Conservation (phyloP, 208 protist species). For the Endotrypanum monterogeii region DNA sequence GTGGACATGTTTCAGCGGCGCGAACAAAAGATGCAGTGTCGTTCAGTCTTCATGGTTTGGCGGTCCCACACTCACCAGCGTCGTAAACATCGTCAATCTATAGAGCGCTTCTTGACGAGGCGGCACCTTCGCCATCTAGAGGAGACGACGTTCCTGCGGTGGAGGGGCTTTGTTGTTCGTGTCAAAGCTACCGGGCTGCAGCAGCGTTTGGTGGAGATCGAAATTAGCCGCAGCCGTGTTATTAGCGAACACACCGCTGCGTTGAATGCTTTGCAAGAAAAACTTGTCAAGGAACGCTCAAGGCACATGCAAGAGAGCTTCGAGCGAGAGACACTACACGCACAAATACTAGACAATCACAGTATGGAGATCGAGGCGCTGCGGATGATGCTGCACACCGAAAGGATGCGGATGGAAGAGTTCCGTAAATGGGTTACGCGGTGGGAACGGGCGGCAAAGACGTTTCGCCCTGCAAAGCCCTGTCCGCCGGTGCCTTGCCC, state of each 20-base stretch:
- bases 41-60: constrained; percentile 57
- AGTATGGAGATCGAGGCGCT: constrained; percentile 52
- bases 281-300: constrained; percentile 18
- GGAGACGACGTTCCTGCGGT: constrained; percentile 70
- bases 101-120: constrained; percentile 39
- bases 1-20: constrained; percentile 49
- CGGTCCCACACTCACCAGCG: constrained; percentile 32
- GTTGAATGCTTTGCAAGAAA: constrained; percentile 21
- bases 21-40: constrained; percentile 33
- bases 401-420: constrained; percentile 25
- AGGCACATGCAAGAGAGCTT: constrained; percentile 21
- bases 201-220: constrained; percentile 34
- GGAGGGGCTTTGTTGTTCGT: constrained; percentile 63
- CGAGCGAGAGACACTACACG: constrained; percentile 51
- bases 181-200: constrained; percentile 40
- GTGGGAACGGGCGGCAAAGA: constrained; percentile 84
- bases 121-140: constrained; percentile 32
- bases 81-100: constrained; percentile 33
- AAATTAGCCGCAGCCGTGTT: constrained; percentile 11
- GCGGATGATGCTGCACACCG: constrained; percentile 43
- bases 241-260: constrained; percentile 13
- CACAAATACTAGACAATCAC: constrained; percentile 72
- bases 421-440: constrained; percentile 42
- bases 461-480: constrained; percentile 45
- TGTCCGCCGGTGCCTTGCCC: constrained; percentile 40